Evolutionary conservation across 768 basidiomycete species (phyloP).

Genomic region (Dioszegia hungarica): DNA sequence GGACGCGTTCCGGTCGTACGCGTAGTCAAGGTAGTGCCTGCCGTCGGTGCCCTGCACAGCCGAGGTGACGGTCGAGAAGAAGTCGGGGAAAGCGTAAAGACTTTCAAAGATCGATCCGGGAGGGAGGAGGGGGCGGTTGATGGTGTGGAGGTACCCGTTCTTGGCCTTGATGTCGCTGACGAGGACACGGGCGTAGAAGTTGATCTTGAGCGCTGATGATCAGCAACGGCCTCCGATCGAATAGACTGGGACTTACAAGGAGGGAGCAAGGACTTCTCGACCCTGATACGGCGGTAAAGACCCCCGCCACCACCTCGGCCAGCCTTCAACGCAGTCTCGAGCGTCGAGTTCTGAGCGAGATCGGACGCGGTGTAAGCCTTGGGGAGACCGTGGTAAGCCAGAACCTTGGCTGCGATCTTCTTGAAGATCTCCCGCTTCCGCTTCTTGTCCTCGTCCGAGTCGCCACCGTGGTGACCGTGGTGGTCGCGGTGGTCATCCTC

Average conservation of each 20-base stretch:
- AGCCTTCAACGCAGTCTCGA: conserved; percentile 49
- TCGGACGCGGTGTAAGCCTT: conserved; percentile 48
- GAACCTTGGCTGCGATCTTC: conserved; percentile 56
- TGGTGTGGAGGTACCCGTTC: conserved; percentile 59
- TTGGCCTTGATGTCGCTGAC: conserved; percentile 52
- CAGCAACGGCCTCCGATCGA: background rate
- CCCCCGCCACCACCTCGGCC: conserved; percentile 44
- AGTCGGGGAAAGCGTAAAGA: conserved; percentile 48
- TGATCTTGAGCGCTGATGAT: conserved; percentile 50
- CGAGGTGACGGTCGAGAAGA: conserved; percentile 55
- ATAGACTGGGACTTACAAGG: conserved; percentile 28
- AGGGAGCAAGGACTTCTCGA: conserved; percentile 44
- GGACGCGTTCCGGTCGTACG: conserved; percentile 31
- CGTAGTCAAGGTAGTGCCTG: conserved; percentile 50
- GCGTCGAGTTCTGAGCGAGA: conserved; percentile 58
- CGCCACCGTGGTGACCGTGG: conserved; percentile 18
- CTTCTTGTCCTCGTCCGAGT: conserved; percentile 49
- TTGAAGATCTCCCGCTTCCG: conserved; percentile 57
- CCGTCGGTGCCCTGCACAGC: conserved; percentile 57
- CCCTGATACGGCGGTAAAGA: conserved; percentile 37
- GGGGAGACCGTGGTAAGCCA: conserved; percentile 60
- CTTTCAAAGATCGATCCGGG: conserved; percentile 48
- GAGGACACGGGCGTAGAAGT: conserved; percentile 53
- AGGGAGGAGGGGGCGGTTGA: conserved; percentile 56
- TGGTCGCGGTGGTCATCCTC: conserved; percentile 14